These are phyloP conservation scores for Tylopilus subfusipes DNA, from an alignment of 768 basidiomycete genomes.

Conservation along the genomic window DNA sequence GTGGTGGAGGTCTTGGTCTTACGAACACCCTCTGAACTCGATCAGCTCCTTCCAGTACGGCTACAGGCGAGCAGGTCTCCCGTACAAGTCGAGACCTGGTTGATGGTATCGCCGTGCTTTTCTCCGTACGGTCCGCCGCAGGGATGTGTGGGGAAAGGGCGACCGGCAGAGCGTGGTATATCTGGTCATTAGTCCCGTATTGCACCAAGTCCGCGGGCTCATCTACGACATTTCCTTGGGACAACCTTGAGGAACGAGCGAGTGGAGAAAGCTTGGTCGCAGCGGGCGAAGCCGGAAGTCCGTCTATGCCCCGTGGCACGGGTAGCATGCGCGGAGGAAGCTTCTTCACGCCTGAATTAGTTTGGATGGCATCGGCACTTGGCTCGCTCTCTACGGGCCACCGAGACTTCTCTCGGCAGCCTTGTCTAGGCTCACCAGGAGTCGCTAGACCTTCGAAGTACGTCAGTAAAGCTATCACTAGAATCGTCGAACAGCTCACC, in stretches of 20 bases:
- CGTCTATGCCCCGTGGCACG: neutral
- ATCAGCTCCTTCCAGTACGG: slow-evolving; percentile 8
- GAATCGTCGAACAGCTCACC: slow-evolving; percentile 29
- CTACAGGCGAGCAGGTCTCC: slow-evolving; percentile 31
- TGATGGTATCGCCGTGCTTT: slow-evolving; percentile 21
- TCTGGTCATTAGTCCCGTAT: neutral
- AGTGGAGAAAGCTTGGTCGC: neutral
- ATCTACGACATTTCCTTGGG: slow-evolving; percentile 1
- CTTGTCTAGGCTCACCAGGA: slow-evolving; percentile 19
- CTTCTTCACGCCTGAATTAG: neutral
- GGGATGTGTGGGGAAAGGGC: slow-evolving; percentile 19
- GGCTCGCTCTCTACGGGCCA: slow-evolving; percentile 2
- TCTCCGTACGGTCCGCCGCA: slow-evolving; percentile 18
- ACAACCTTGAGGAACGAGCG: neutral
- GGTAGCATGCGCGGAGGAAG: neutral
- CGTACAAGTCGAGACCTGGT: slow-evolving; percentile 22
- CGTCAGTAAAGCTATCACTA: slow-evolving; percentile 3
- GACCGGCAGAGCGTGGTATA: slow-evolving; percentile 18
- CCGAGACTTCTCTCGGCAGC: slow-evolving; percentile 2
- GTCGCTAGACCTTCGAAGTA: slow-evolving; percentile 32
- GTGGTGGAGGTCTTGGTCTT: slow-evolving; percentile 44
- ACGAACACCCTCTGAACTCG: slow-evolving; percentile 31
- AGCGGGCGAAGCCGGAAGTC: neutral
- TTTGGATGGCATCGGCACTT: neutral
- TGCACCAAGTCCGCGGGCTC: neutral